Evolutionary conservation across 345 rosid genomes (phyloP).

Genomic region (Gossypium thurberi): DNA sequence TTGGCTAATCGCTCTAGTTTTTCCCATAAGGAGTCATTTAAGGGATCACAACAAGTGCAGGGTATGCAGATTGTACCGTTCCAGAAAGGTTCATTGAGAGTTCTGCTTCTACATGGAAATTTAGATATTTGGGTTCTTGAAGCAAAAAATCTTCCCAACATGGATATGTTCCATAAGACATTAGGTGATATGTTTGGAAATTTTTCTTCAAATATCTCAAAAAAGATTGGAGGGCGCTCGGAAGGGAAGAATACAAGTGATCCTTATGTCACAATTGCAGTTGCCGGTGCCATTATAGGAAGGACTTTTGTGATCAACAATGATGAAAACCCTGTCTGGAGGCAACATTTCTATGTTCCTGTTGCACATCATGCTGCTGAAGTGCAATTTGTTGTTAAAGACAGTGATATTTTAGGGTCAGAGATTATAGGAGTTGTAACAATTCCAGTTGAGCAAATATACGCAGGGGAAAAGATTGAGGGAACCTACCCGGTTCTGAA

Average conservation of each 20-base stretch:
- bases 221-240: conserved; percentile 44
- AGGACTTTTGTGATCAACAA: conserved; percentile 87
- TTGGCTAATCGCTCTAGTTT: conserved; percentile 25
- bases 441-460: conserved; percentile 73
- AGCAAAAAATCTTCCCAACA: conserved; percentile 82
- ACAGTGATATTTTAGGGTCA: conserved; percentile 83
- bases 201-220: conserved; percentile 34
- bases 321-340: conserved; percentile 78
- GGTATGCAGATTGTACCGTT: conserved; percentile 54
- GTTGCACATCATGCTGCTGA: conserved; percentile 87
- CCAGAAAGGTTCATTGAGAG: conserved; percentile 63
- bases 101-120: conserved; percentile 82
- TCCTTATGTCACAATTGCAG: conserved; percentile 74
- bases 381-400: conserved; percentile 80
- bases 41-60: conserved; percentile 31
- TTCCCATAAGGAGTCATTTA: conserved; percentile 29
- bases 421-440: conserved; percentile 72
- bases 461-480: conserved; percentile 54
- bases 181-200: conserved; percentile 61
- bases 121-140: conserved; percentile 66
- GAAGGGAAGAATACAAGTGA: conserved; percentile 71
- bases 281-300: conserved; percentile 61
- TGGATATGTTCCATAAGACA: conserved; percentile 85
- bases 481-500: conserved; percentile 56
- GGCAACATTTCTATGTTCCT: conserved; percentile 78